Evolutionary conservation across 108 stramenopile species (phyloP), one percentile per base, ranked within the genome.

Genomic region (Pseudonitzschia multistriata): DNA sequence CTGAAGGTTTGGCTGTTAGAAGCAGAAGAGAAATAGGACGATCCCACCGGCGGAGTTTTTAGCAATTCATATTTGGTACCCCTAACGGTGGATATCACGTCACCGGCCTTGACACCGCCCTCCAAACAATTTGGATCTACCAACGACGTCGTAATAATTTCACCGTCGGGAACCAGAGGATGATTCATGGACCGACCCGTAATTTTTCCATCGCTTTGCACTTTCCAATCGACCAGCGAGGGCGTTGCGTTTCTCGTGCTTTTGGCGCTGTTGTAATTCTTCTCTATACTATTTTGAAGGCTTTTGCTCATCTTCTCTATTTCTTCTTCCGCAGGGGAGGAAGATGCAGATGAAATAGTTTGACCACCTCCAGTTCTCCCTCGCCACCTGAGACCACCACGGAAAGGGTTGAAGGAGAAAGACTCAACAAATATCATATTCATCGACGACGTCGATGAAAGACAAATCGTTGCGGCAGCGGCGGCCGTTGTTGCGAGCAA

Each of bases 31-130:
- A 42, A 47, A 29, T 64, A 28, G 2, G 28, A 42, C 10, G 30
- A 28, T 22, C 28, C 27, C 21, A 35, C 45, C 28, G 39, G 39
- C 14, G 62, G 28, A 24, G 62, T 21, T 42, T 64, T 42, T 8
- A 64, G 22, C 62, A 64, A 64, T 47, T 64, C 45, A 42, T 64
- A 64, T 15, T 39, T 22, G 2, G 62, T 64, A 5, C 62, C 62
- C 34, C 45, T 40, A 42, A 64, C 15, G 7, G 62, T 64, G 6
- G 40, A 35, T 27, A 64, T 22, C 4, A 64, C 62, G 22, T 64
- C 62, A 3, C 62, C 42, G 3, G 39, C 42, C 25, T 64, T 40
- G 13, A 47, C 22, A 10, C 35, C 57, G 8, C 57, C 19, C n/a
- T 34, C 57, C 34, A 59, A 11, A 15, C 57, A 35, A 59, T n/a